A percentile compares a stretch with the other conserved stretches of the same genome.
These are phyloP conservation scores for Phytophthora pseudosyringae DNA, from an alignment of 352 stramenopile species.

Conservation along the genomic window DNA sequence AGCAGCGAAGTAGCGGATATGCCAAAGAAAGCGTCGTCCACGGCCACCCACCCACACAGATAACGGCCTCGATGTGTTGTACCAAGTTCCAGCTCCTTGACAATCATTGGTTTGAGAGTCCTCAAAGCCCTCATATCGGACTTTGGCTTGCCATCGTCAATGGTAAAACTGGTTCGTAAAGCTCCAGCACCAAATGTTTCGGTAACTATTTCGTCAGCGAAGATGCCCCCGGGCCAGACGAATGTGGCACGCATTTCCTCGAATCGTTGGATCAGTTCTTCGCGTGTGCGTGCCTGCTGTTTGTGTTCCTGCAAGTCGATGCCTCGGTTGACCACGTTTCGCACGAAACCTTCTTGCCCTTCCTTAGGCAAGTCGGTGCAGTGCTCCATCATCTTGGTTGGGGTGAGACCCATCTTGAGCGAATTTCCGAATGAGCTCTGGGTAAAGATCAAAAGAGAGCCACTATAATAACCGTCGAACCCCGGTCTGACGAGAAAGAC, in stretches of 20 bases:
- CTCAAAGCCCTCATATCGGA: not conserved
- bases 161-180: no score
- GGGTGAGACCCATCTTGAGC: not conserved
- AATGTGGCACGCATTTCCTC: not conserved
- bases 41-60: constrained; percentile 23
- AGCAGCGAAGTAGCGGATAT: constrained; percentile 26
- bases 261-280: not conserved
- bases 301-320: not conserved
- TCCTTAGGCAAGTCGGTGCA: not conserved
- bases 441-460: not conserved
- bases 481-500: no score
- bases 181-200: not conserved
- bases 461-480: not conserved
- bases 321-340: not conserved
- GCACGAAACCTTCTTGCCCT: not conserved
- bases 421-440: no score
- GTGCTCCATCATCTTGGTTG: not conserved
- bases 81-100: not conserved
- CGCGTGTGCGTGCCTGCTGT: not conserved
- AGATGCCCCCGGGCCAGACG: not conserved
- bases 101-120: not conserved
- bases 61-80: no score
- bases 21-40: constrained; percentile 39
- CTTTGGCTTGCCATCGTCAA: no score
- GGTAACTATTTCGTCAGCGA: not conserved